Conservation (phyloP, 2,329 filamentous ascomycete species). For the Fusarium ramigenum region DNA sequence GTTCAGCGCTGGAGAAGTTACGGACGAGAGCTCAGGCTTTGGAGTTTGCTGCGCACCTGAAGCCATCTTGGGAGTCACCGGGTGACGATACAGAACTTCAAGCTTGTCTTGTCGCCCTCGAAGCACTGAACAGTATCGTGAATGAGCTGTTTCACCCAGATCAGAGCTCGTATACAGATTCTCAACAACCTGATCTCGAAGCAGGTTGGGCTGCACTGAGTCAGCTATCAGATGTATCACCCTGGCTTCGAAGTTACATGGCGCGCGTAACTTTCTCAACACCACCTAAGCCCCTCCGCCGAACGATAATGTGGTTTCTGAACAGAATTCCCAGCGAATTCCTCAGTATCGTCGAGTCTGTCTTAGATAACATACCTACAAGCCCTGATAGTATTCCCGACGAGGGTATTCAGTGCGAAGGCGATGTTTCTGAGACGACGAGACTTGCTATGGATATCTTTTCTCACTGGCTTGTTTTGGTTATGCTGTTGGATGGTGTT, state of each 20-base stretch:
- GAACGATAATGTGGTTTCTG: slow-evolving; percentile 53
- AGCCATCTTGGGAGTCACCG: neutral
- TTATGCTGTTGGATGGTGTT: slow-evolving; percentile 50
- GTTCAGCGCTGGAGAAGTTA: slow-evolving; percentile 9
- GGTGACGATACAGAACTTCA: neutral
- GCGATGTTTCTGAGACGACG: slow-evolving; percentile 3
- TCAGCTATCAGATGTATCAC: slow-evolving; percentile 17
- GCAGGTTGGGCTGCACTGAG: neutral
- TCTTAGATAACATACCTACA: slow-evolving; percentile 36
- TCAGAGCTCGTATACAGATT: neutral
- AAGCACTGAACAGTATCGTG: slow-evolving; percentile 20
- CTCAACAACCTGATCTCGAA: neutral
- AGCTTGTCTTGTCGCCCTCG: slow-evolving; percentile 12
- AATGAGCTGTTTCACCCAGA: slow-evolving; percentile 3
- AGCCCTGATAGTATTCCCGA: neutral
- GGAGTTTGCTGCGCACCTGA: neutral
- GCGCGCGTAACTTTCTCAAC: slow-evolving; percentile 39
- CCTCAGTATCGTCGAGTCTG: slow-evolving; percentile 48
- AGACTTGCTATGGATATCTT: slow-evolving; percentile 50
- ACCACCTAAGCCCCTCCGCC: slow-evolving; percentile 45
- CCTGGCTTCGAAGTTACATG: slow-evolving; percentile 32
- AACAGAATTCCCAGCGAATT: slow-evolving; percentile 49
- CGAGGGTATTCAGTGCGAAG: neutral
- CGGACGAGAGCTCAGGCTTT: neutral
- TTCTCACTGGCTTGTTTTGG: slow-evolving; percentile 51